Conservation (phyloP, 371 early-diverging fungal species). For the Mortierella sp. region DNA sequence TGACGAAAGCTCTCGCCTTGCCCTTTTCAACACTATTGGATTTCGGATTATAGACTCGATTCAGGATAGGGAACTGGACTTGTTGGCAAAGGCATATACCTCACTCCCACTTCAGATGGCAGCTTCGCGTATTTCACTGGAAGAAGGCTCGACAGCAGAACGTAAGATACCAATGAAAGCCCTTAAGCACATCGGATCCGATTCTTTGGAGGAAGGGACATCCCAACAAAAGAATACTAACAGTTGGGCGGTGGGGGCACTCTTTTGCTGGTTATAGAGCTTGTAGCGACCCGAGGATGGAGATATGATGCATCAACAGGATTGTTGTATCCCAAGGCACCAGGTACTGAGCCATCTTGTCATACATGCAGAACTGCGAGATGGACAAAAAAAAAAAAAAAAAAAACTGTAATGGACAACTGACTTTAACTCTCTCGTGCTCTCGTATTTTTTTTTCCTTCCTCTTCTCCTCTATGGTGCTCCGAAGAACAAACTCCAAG, state of each 20-base stretch:
- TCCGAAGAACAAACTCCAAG: conserved; percentile 22
- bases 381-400: no score
- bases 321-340: conserved; percentile 49
- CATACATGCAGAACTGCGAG: no score
- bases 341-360: no score
- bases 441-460: not conserved
- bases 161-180: conserved; percentile 14
- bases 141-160: conserved; percentile 45
- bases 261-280: conserved; percentile 18
- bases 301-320: conserved; percentile 44
- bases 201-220: no score
- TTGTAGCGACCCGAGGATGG: conserved; percentile 53
- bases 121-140: conserved; percentile 47
- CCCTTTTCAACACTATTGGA: not conserved
- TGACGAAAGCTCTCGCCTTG: not conserved
- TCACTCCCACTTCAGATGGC: conserved; percentile 47
- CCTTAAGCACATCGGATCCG: not conserved
- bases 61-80: conserved; percentile 42
- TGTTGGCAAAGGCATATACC: conserved; percentile 49
- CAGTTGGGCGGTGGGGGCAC: no score
- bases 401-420: no score
- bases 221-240: no score
- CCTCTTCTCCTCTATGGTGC: not conserved
- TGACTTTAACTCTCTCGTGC: not conserved
- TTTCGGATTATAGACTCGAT: conserved; percentile 29